A percentile compares a stretch with the other conserved stretches of the same genome.
Conservation (phyloP, 2,329 filamentous ascomycete genomes). For the Xylaria sp. region DNA sequence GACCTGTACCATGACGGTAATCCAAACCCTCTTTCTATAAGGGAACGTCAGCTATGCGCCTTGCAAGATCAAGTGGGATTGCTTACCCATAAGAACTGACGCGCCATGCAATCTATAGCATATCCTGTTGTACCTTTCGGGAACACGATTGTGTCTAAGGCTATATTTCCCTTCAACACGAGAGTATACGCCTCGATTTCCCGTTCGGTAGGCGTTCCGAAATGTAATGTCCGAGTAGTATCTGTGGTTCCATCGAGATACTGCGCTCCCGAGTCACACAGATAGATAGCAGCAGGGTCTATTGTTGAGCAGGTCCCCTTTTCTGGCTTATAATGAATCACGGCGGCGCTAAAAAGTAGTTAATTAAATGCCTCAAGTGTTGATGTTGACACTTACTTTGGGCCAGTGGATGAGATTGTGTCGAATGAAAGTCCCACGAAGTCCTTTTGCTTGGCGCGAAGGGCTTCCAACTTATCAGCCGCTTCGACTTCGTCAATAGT, state of each 20-base stretch:
- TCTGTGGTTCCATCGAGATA: conserved; percentile 96
- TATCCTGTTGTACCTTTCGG: conserved; percentile 96
- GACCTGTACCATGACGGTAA: conserved; percentile 95
- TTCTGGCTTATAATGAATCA: conserved; percentile 96
- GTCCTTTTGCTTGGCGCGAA: conserved; percentile 73
- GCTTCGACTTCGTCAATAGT: conserved; percentile 87
- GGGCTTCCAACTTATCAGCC: conserved; percentile 87
- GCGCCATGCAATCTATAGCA: conserved; percentile 86
- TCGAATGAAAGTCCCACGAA: conserved; percentile 94
- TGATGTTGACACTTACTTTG: conserved; percentile 62
- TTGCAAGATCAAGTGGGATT: background rate
- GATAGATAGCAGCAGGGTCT: conserved; percentile 85
- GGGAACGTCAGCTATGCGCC: background rate
- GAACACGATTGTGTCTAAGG: conserved; percentile 85
- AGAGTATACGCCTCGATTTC: conserved; percentile 93
- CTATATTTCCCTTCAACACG: conserved; percentile 93
- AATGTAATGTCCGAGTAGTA: conserved; percentile 92
- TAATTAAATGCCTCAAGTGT: background rate
- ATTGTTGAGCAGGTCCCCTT: conserved; percentile 82
- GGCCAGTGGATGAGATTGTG: conserved; percentile 93
- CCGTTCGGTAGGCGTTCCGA: conserved; percentile 82
- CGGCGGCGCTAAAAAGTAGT: conserved; percentile 73
- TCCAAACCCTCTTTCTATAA: conserved; percentile 78
- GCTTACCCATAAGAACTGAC: conserved; percentile 89
- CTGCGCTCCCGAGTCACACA: conserved; percentile 98